Base-by-base conservation (phyloP, 2,329 filamentous ascomycete genomes). In the Proliferodiscus dingleyae region DNA sequence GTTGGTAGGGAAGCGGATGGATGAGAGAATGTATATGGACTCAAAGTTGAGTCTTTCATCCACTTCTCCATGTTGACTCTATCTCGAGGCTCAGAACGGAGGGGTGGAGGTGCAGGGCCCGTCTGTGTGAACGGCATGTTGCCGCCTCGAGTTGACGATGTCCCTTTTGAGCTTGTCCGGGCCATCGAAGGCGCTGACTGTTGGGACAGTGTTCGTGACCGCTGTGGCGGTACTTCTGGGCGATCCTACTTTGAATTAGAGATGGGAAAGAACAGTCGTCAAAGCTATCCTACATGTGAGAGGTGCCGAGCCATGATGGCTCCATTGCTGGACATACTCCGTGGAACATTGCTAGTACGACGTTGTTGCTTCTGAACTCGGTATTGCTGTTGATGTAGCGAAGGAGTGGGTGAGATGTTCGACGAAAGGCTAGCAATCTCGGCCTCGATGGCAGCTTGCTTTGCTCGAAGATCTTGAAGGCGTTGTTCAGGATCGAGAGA, bases 291-390 rank as follows among this genome's bases (percentile, higher is more conserved):
- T 60, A 62, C 57, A 44, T 56, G 53, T 30, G 56, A 59, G 18
- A 43, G 48, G 32, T 58, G 50, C 30, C 57, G 51, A 24, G 55
- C 50, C 54, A 60, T 62, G 43, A 53, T 46, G 19, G 53, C 44
- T 42, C 61, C 61, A 41, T 23, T 56, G 37, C 45, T 59, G 18
- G 60, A 60, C 49, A 61, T 54, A 41, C 58, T 61, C 47, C 61
- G 57, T 23, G 58, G 49, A 23, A 57, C 55, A 57, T 60, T 46
- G 28, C 34, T 37, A 23, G 44, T 49, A 42, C 52, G 56, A 37
- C 53, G 58, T 11, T 55, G 55, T 16, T 51, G 49, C 43, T 60
- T 62, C 48, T 60, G 49, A 22, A 61, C 56, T 9, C 58, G 57
- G 18, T 57, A 54, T 30, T 55, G 54, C 21, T 56, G 49, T 42